Percentiles rank a stretch among this genome's conserved stretches.
Conservation (phyloP, 371 early-diverging fungal species). For the Amoeboaphelidium protococcarum region DNA sequence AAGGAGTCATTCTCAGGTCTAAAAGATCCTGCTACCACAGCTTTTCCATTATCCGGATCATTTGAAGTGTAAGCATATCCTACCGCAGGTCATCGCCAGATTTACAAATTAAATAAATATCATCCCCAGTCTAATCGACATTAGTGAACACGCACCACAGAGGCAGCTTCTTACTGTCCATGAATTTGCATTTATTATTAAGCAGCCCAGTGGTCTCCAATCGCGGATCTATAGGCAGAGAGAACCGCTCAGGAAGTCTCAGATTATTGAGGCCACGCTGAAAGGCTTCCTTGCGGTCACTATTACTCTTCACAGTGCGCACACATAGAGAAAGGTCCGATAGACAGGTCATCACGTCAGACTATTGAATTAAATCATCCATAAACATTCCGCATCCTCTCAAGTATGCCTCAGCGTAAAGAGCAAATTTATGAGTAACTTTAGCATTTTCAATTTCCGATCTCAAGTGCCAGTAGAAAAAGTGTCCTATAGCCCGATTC, state of each 20-base stretch:
- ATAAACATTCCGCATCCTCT: neutral
- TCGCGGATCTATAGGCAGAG: slow-evolving; percentile 2
- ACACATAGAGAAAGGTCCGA: slow-evolving; percentile 2
- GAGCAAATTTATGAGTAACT: neutral
- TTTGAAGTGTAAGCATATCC: slow-evolving; percentile 6
- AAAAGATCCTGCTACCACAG: slow-evolving; percentile 6
- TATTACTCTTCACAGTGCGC: neutral
- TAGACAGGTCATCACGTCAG: slow-evolving; percentile 1
- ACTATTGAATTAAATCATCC: slow-evolving; percentile 1
- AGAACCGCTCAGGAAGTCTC: neutral
- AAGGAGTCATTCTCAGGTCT: slow-evolving; percentile 2
- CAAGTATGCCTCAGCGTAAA: slow-evolving; percentile 5
- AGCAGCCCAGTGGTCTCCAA: neutral
- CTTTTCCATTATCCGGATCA: slow-evolving; percentile 7
- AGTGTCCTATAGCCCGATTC: slow-evolving; percentile 2
- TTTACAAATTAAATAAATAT: slow-evolving; percentile 3
- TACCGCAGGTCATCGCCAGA: slow-evolving; percentile 5
- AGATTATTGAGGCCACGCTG: neutral
- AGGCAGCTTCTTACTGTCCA: slow-evolving; percentile 7
- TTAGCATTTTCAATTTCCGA: slow-evolving; percentile 3
- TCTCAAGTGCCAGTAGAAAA: slow-evolving; percentile 5
- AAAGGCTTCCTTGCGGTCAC: slow-evolving; percentile 1
- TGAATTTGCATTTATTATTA: slow-evolving; percentile 4
- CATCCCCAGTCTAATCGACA: slow-evolving; percentile 1
- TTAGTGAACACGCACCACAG: slow-evolving; percentile 4